Evolutionary conservation across 2,329 filamentous ascomycete genomes (phyloP).

Genomic region (Acrodontium crateriforme): DNA sequence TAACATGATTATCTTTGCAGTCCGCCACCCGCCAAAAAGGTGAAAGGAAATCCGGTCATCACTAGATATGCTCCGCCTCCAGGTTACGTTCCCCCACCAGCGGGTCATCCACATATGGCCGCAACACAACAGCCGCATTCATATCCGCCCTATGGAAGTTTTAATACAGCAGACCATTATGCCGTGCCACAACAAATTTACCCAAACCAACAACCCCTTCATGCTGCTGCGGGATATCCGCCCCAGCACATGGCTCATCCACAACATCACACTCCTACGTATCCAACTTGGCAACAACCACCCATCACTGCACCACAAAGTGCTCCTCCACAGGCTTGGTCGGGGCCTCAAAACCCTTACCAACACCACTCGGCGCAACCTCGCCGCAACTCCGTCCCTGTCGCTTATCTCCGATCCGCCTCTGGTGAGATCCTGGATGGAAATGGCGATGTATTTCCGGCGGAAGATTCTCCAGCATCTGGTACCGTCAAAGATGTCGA

Average conservation of each 20-base stretch:
- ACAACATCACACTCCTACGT: too few species aligned
- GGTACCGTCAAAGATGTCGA: conserved; percentile 21
- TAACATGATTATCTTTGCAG: too few species aligned
- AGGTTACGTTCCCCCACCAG: too few species aligned
- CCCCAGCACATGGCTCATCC: too few species aligned
- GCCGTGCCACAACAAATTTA: too few species aligned
- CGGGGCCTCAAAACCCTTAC: conserved; percentile 6
- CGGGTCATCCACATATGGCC: conserved; percentile 11
- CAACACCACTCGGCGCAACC: conserved; percentile 2
- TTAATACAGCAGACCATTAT: too few species aligned
- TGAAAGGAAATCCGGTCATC: conserved; percentile 34
- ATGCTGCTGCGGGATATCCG: too few species aligned
- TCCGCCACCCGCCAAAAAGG: conserved; percentile 26
- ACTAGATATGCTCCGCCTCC: conserved; percentile 37
- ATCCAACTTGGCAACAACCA: too few species aligned
- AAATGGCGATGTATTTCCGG: conserved; percentile 16
- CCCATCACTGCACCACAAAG: conserved; percentile 5
- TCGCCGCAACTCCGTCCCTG: conserved; percentile 11
- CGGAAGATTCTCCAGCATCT: conserved; percentile 5
- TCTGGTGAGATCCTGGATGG: conserved; percentile 10
- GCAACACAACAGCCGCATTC: conserved; percentile 6
- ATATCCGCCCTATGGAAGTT: too few species aligned
- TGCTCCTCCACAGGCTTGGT: conserved; percentile 8
- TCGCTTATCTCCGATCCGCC: background rate
- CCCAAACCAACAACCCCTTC: too few species aligned